These are phyloP conservation scores for Rhizopus delemar DNA, from an alignment of 371 early-diverging fungal species.

Conservation along the genomic window DNA sequence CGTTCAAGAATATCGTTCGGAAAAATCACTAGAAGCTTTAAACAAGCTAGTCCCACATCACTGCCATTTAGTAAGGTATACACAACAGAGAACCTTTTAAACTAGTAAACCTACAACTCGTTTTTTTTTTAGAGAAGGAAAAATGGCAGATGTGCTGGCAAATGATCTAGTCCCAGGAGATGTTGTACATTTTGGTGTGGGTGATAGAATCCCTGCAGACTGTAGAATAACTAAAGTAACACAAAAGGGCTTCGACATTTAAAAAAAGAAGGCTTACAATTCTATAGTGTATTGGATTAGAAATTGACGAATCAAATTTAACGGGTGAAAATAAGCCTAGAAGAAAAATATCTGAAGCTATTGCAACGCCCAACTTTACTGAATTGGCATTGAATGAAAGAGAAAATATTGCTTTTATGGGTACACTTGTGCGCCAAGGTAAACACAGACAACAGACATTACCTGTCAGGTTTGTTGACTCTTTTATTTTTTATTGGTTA, in stretches of 20 bases:
- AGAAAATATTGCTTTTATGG: constrained; percentile 87
- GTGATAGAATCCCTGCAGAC: constrained; percentile 92
- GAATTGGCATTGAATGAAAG: constrained; percentile 74
- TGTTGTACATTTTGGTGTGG: constrained; percentile 75
- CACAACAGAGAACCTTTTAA: not conserved
- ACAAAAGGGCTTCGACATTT: not conserved
- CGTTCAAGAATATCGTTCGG: constrained; percentile 88
- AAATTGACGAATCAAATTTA: constrained; percentile 86
- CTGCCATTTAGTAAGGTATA: constrained; percentile 77
- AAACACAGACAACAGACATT: not conserved
- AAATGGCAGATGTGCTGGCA: constrained; percentile 59
- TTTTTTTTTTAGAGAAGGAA: constrained; percentile 58
- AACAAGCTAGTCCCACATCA: constrained; percentile 86
- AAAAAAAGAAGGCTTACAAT: not conserved
- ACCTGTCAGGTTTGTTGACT: not conserved
- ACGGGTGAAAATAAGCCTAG: constrained; percentile 89
- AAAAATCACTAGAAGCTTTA: constrained; percentile 83
- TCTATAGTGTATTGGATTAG: constrained; percentile 67
- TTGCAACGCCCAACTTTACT: constrained; percentile 40
- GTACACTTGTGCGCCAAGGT: constrained; percentile 81
- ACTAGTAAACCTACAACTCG: not conserved
- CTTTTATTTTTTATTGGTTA: constrained; percentile 1
- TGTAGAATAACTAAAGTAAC: constrained; percentile 66
- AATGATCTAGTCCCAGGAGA: constrained; percentile 86
- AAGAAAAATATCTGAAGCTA: constrained; percentile 63